Conservation (phyloP, 345 rosid species). For the Raphanus sativus region DNA sequence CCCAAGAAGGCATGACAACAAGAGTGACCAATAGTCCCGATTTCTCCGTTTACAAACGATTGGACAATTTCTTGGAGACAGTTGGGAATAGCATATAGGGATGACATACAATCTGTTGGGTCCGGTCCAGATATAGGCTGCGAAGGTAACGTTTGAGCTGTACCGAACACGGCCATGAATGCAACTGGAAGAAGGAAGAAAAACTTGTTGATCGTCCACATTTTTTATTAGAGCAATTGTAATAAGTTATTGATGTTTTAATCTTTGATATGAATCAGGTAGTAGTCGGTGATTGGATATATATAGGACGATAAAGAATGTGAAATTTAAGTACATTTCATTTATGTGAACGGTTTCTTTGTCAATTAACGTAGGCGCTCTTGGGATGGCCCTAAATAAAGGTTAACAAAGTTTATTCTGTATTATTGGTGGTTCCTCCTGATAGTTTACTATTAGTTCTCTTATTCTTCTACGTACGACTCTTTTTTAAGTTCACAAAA, state of each 20-base stretch:
- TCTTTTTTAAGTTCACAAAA: neutral
- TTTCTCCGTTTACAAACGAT: conserved; percentile 14
- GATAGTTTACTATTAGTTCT: too few relatives aligned
- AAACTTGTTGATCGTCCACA: conserved; percentile 20
- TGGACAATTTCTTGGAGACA: conserved; percentile 18
- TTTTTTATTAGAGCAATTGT: neutral
- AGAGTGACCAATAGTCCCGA: conserved; percentile 9
- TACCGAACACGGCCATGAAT: neutral
- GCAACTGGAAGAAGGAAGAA: neutral
- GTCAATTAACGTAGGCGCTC: conserved; percentile 10
- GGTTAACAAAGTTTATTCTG: neutral
- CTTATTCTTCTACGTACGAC: neutral
- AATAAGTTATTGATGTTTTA: neutral
- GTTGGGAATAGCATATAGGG: conserved; percentile 24
- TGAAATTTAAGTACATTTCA: neutral
- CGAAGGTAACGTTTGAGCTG: conserved; percentile 17
- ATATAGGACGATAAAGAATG: neutral
- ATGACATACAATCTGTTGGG: conserved; percentile 24
- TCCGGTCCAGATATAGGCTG: neutral
- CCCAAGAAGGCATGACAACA: conserved; percentile 26
- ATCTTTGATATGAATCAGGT: neutral
- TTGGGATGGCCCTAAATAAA: conserved; percentile 27
- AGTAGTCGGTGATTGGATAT: neutral
- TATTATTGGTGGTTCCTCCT: too few relatives aligned
- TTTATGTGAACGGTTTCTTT: neutral